Evolutionary conservation across 345 rosid genomes (phyloP), one percentile per base, ranked within the genome.

Genomic region (Leavenworthia alabamica): DNA sequence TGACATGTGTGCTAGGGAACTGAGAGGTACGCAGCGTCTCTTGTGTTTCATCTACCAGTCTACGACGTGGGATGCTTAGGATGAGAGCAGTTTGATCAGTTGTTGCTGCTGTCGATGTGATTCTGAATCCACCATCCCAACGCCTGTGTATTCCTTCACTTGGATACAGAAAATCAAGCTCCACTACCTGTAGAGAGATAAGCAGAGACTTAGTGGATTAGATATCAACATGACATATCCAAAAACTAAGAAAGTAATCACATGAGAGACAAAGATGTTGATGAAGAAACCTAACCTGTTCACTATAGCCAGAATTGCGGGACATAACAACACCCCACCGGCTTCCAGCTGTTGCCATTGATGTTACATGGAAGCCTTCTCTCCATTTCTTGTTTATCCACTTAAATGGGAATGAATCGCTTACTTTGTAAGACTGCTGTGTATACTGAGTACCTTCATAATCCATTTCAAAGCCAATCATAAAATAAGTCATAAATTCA

Each of bases 371-470:
- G 71, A 94, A 94, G 7, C 95, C 99, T 73, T 94, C 99, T 78
- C 86, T 88, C 99, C 99, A 94, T 73, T 94, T 94, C 77, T 88
- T 94, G 85, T 88, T 94, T 58, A 94, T 88, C 96, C 97, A 94
- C 73, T 94, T 90, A 62, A 81, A 94, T 2, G 99, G 99, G 77
- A 90, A 94, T 33, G 96, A 82, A 42, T 93, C 99, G 1, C 97
- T 86, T 48, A 90, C 95, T 82, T 93, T 93, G 62, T 90, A 93
- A 23, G 99, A 94, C 76, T 94, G 97, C 66, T 94, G 99, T 62
- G 84, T 74, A 70, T 83, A 93, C 52, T 73, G 80, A 6, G 99
- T 93, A 56, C 99, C 99, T 93, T 72, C 56, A 64, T 64, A 60
- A 60, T 65, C 40, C 55, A 66, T 11, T 46, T 55, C 24, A 29